phyloP scores from a whole-genome alignment of 2,329 filamentous ascomycete species.

The Penicillium brasilianum region DNA sequence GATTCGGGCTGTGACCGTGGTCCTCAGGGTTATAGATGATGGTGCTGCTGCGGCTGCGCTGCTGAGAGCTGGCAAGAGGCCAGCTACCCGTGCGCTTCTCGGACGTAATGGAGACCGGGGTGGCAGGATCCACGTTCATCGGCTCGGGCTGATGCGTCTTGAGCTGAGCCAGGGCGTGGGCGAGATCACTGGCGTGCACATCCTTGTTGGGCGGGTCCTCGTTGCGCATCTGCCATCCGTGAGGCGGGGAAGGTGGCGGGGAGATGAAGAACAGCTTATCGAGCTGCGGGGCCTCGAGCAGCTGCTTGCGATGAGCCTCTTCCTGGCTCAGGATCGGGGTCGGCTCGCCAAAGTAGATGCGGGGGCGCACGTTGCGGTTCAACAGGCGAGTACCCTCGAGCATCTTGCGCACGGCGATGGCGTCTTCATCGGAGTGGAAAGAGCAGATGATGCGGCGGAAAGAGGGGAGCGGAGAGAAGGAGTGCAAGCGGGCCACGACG shows the following conservation, averaged over 20 bases:
- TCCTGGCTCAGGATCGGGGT: constrained; percentile 52
- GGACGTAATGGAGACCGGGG: constrained; percentile 42
- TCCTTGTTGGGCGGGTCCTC: constrained; percentile 70
- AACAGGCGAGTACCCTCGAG: constrained; percentile 48
- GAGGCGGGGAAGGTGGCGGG: constrained; percentile 66
- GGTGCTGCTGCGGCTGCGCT: constrained; percentile 59
- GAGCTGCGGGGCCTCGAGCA: constrained; percentile 61
- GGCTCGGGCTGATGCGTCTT: constrained; percentile 35
- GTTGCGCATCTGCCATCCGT: constrained; percentile 67
- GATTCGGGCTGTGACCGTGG: constrained; percentile 62
- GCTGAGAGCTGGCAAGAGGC: constrained; percentile 37
- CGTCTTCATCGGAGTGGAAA: constrained; percentile 50
- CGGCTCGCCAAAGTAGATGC: constrained; percentile 59
- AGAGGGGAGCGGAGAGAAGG: constrained; percentile 57
- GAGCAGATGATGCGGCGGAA: constrained; percentile 58
- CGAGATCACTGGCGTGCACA: constrained; percentile 67
- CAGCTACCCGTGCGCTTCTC: constrained; percentile 41
- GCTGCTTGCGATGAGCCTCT: constrained; percentile 44
- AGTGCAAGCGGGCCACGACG: constrained; percentile 51
- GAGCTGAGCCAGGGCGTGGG: constrained; percentile 60
- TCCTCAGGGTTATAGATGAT: constrained; percentile 68
- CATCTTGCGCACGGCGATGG: constrained; percentile 49
- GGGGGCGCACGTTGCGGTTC: constrained; percentile 40
- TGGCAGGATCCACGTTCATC: constrained; percentile 35
- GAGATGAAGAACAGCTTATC: constrained; percentile 70